phyloP scores from a whole-genome alignment of 768 basidiomycete species.

The Psilocybe cubensis region DNA sequence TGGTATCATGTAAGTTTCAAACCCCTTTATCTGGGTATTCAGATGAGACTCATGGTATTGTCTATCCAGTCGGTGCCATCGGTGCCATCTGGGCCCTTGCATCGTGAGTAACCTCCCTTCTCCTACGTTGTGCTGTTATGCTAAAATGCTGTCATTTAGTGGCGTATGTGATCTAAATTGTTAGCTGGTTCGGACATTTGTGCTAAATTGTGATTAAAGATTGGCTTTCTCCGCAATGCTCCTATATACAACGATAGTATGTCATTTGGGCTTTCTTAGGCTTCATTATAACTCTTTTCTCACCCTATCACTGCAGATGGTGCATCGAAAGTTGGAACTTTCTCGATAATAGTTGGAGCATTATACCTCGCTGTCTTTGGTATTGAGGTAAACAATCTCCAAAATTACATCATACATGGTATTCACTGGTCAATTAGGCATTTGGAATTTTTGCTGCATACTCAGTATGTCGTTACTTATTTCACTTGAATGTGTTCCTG shows the following conservation, averaged over 20 bases:
- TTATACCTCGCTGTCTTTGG: constrained; percentile 53
- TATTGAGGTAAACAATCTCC: constrained; percentile 44
- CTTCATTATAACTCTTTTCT: background rate
- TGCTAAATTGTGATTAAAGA: constrained; percentile 36
- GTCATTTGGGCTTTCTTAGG: constrained; percentile 23
- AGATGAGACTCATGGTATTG: background rate
- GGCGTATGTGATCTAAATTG: constrained; percentile 28
- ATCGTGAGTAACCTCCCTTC: constrained; percentile 51
- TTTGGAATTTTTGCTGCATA: constrained; percentile 57
- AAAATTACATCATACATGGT: background rate
- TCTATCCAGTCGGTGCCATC: constrained; percentile 41
- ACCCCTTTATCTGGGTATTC: constrained; percentile 3
- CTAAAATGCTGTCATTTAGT: constrained; percentile 21
- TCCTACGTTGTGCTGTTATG: background rate
- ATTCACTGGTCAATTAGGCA: constrained; percentile 18
- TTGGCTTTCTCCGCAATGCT: constrained; percentile 64
- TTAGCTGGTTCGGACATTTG: constrained; percentile 4
- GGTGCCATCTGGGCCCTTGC: constrained; percentile 63
- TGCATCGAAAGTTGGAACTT: constrained; percentile 47
- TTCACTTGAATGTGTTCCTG: background rate
- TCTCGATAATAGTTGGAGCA: constrained; percentile 63
- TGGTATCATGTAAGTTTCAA: constrained; percentile 42
- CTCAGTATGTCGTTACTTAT: constrained; percentile 42
- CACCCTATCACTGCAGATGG: constrained; percentile 32
- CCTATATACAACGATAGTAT: constrained; percentile 49